Evolutionary conservation across 1,284 basidiomycete species (phyloP), one percentile per base, ranked within the genome.

Genomic region (Ganoderma sinense): DNA sequence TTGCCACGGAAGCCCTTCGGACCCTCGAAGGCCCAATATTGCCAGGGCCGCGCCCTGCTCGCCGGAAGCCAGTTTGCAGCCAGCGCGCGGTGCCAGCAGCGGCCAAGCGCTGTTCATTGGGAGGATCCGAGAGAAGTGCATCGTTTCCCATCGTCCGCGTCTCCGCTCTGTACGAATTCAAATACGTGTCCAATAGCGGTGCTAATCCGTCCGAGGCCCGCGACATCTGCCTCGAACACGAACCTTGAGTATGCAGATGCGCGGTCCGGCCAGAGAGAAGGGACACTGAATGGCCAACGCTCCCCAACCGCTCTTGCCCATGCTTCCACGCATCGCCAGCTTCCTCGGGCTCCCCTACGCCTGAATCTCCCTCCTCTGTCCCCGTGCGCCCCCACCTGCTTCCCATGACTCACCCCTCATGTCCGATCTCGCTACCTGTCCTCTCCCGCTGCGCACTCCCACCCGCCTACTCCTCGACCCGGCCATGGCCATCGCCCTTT

Each of bases 371-470:
- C 26, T 62, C 40, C 69, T 70, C 69, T 70, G 31, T 59, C 56
- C 58, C 59, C 53, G 64, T 64, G 56, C 69, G 64, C 69, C 64
- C 65, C 41, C 39, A 59, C 16, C 40, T 56, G 55, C 56, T 70
- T 70, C 71, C 58, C 66, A 70, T 72, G 71, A 72, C 71, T 66
- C 67, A 51, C 40, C 48, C 65, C 67, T 70, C 71, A 73, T 73
- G 67, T 73, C 69, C 71, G 71, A 69, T 65, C 69, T 65, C 60
- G 29, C 58, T 41, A 59, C 40, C 65, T 45, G 64, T 23, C 66
- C 48, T 48, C 56, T 58, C 58, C 60, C 66, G 29, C 53, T 59
- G 40, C 36, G 55, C 64, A 58, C 45, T 43, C 61, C 29, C 65
- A 67, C 62, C 63, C 66, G 61, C 41, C 33, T 39, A 31, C 36